Conservation (phyloP, 495 filamentous ascomycete genomes). For the Aspergillus sclerotioniger region DNA sequence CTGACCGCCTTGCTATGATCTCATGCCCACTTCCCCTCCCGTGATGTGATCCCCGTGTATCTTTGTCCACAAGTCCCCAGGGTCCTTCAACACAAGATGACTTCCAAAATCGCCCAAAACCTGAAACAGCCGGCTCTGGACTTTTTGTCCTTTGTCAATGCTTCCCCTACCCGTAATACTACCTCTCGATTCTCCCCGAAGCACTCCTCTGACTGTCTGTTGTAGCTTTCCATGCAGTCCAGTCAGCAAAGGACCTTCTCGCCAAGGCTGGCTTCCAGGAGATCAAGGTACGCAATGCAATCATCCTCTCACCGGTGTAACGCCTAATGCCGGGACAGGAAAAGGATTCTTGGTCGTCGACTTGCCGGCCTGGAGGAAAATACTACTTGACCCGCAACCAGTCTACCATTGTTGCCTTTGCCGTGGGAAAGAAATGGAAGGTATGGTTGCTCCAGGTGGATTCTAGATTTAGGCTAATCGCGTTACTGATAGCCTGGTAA, state of each 20-base stretch:
- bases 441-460: slow-evolving; percentile 28
- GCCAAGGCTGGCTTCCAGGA: slow-evolving; percentile 78
- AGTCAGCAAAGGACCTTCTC: slow-evolving; percentile 69
- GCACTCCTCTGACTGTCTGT: slow-evolving; percentile 17
- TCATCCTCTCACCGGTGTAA: background rate
- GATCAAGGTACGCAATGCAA: slow-evolving; percentile 58
- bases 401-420: slow-evolving; percentile 92
- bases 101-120: slow-evolving; percentile 44
- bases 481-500: slow-evolving; percentile 65
- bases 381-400: slow-evolving; percentile 96
- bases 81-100: slow-evolving; percentile 53
- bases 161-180: slow-evolving; percentile 84
- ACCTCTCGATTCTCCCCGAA: background rate
- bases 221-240: slow-evolving; percentile 91
- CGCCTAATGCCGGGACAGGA: slow-evolving; percentile 51
- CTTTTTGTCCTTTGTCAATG: slow-evolving; percentile 92
- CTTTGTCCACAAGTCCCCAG: slow-evolving; percentile 14
- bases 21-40: slow-evolving; percentile 8
- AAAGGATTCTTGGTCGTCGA: slow-evolving; percentile 81
- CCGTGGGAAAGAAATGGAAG: slow-evolving; percentile 88
- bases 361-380: slow-evolving; percentile 81
- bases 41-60: slow-evolving; percentile 8
- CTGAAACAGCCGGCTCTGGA: slow-evolving; percentile 66
- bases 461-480: background rate
- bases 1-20: slow-evolving; percentile 21